Evolutionary conservation across 1,139 yeast genomes (phyloP), one percentile per base, ranked within the genome.

Genomic region (Saccharomyces pastorianus): DNA sequence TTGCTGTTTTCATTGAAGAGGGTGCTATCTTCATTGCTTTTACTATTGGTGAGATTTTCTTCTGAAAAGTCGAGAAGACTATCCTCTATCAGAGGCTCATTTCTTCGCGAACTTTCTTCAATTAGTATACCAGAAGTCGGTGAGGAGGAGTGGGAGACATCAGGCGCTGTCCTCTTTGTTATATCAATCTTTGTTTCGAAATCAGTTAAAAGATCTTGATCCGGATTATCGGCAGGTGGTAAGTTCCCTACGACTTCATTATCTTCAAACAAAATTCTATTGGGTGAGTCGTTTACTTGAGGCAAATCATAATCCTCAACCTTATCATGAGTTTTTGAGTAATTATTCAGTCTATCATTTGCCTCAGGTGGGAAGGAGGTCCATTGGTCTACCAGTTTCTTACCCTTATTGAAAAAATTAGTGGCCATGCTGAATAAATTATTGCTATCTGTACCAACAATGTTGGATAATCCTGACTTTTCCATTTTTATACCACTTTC

Each of bases 391-490:
- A 68, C 59, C 29, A 67, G 52, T 14, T 62, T 61, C 34, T 64
- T 66, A 11, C 71, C 67, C 53, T 60, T 65, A 47, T 56, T 61
- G 7, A 67, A 49, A 28, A 67, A 51, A 34, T 57, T 61, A 4
- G 65, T 56, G 2, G 68, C 69, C 56, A 38, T 38, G 44, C 25
- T 38, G 44, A 38, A 20, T 9, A 46, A 17, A 7, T 25, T 46
- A 14, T 27, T 46, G 28, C 9, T 46, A 13, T 27, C 28, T 9
- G 31, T 3, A 7, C 6, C 28, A 23, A 13, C 6, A n/a, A 25
- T 46, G 28, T 46, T 46, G 28, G 14, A 38, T 50, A 27, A 14
- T 11, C 23, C 28, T 6, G 47, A 20, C 14, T 46, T 54, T 14
- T 32, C 42, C 3, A 32, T 46, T 2, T 17, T 26, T 14, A 11